Conservation (phyloP, 768 basidiomycete genomes). For the Austroboletus festivus region DNA sequence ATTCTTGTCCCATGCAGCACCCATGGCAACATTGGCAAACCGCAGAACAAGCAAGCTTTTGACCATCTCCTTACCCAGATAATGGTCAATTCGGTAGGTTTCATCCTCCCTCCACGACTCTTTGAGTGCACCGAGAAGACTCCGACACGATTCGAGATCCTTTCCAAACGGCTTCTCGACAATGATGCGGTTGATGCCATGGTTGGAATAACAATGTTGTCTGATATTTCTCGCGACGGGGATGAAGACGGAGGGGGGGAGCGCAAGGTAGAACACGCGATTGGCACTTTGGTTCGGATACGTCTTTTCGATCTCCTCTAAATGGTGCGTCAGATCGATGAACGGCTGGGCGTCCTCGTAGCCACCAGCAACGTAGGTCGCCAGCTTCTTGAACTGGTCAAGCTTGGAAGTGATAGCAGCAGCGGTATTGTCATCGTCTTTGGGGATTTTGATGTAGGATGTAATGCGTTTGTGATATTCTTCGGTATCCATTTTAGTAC, state of each 20-base stretch:
- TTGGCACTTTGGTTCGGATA: constrained; percentile 65
- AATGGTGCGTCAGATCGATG: constrained; percentile 67
- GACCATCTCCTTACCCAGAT: constrained; percentile 99
- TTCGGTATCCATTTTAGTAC: constrained; percentile 85
- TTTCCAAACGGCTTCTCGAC: constrained; percentile 99
- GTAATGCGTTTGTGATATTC: constrained; percentile 86
- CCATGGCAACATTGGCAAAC: constrained; percentile 91
- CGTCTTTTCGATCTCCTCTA: constrained; percentile 72
- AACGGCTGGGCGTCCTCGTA: constrained; percentile 88
- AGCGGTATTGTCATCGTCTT: constrained; percentile 64
- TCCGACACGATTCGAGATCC: constrained; percentile 80
- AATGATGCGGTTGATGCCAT: constrained; percentile 86
- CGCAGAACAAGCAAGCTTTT: constrained; percentile 96
- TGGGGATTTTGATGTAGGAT: constrained; percentile 78
- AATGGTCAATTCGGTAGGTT: constrained; percentile 99
- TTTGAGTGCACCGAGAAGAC: constrained; percentile 77
- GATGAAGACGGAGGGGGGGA: constrained; percentile 96
- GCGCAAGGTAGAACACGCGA: constrained; percentile 94
- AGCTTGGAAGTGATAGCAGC: constrained; percentile 50
- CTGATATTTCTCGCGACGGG: constrained; percentile 82
- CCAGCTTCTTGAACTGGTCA: constrained; percentile 78
- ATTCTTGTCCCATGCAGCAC: constrained; percentile 92
- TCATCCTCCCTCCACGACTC: constrained; percentile 92
- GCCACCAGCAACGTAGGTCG: constrained; percentile 79
- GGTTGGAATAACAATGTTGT: constrained; percentile 70